Base-by-base conservation (phyloP, 805 yeast species). In the Maudiozyma bulderi region DNA sequence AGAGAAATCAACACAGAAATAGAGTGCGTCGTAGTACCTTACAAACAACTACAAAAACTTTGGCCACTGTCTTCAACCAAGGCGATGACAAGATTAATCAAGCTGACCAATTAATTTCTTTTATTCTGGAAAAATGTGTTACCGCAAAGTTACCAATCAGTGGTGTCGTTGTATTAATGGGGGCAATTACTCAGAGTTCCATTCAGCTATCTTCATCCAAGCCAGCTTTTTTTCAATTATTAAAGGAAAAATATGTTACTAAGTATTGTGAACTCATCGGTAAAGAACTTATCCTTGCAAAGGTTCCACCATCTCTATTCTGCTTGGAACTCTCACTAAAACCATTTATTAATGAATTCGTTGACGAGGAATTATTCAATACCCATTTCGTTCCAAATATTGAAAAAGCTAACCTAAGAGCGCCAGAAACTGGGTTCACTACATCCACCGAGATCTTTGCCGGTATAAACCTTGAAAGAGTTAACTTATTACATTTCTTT, bases 361-460 rank as follows among this genome's bases (percentile, higher is more conserved):
- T 81, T 13, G 56, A 65, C 8, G 65, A 67, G 14, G 70, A 65
- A 0, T 60, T 65, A 4, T 70, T 81, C 46, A 62, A 60, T 20
- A 52, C 65, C 1, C 47, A 54, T 6, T 57, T 84, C 14, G 65
- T 80, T 6, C 87, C 95, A 1, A 73, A 76, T 15, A 57, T 90
- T 45, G 90, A 86, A 57, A 87, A 84, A 60, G 77, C 90, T 0
- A 72, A 84, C 45, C 70, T 90, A 54, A 77, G 96, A 63, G 79
- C 95, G 2, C 83, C 96, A 0, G 96, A 88, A 59, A 64, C 71
- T 38, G 77, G 86, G 0, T 76, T 87, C 49, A 74, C 73, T 15
- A 61, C 82, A n/a, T 61, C 84, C 2, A 76, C 81, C 3, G 70
- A 73, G 9, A 59, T 88, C 8, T 70, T 53, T 43, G 33, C 52